Evolutionary conservation across 2,329 filamentous ascomycete species (phyloP), one percentile per base, ranked within the genome.

Genomic region (Colletotrichum lentis): DNA sequence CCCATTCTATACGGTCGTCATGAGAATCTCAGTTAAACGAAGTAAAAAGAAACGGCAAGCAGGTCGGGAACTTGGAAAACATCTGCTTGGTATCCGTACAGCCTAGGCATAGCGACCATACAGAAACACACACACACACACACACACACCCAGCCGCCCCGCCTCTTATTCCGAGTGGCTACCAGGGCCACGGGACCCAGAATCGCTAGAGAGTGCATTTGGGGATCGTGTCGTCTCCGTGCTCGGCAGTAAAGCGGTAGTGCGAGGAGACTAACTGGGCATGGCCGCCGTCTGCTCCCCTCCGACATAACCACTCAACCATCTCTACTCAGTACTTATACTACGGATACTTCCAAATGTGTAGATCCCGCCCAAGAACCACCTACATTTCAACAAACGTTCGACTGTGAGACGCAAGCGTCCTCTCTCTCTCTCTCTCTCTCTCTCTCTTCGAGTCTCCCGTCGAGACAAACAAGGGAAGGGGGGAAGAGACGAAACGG

Each of bases 321-420:
- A 14, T 18, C 18, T 35, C 27, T 52, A 27, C 41, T 35, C 27
- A 8, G 27, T 31, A 10, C 8, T 31, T 31, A 10, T 31, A 10
- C 1, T 31, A 31, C 27, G 27, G 7, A 31, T 31, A 31, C 27
- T 31, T 8, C 8, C 7, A 31, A 31, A 31, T 31, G 8, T 7
- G 2, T 31, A 31, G 27, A 31, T 31, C 27, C 27, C 50, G 18
- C 50, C 44, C 52, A 41, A 49, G 6, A 44, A 41, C 39, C 49
- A 60, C 55, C 61, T 68, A 49, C 61, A 50, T 68, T 43, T 54
- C 49, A 44, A 68, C 35, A 35, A 60, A 62, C 65, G 43, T 50
- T 44, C 47, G 61, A 55, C 43, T 55, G 61, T 65, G 55, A 65
- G 65, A 68, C 61, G 65, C 27, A 1, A 7, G 8, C 27, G 27